Evolutionary conservation across 495 filamentous ascomycete genomes (phyloP).

Genomic region (Aspergillus hancockii): DNA sequence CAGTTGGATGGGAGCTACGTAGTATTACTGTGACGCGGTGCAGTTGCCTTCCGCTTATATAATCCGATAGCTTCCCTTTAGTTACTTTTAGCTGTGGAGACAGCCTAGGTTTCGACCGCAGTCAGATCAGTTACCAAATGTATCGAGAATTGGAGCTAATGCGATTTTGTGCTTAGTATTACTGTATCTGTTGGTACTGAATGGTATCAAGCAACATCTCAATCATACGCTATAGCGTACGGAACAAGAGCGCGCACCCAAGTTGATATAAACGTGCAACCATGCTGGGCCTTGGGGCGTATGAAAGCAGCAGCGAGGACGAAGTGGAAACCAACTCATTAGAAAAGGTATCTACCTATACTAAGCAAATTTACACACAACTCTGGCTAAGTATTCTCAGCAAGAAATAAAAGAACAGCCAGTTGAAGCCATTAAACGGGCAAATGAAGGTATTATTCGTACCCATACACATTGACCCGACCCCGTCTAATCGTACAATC

Average conservation of each 20-base stretch:
- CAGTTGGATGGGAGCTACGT: constrained; percentile 13
- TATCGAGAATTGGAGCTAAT: background rate
- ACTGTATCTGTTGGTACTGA: background rate
- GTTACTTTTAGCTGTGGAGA: too few relatives aligned
- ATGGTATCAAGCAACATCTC: background rate
- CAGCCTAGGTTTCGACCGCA: too few relatives aligned
- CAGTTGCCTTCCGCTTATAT: constrained; percentile 47
- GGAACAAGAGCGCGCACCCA: background rate
- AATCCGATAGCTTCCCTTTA: constrained; percentile 22
- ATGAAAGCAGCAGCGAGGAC: constrained; percentile 80
- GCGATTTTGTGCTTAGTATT: background rate
- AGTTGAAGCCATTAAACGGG: background rate
- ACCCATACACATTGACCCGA: background rate
- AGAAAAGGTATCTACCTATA: constrained; percentile 21
- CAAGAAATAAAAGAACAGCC: background rate
- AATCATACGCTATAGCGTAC: background rate
- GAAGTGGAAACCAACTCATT: constrained; percentile 40
- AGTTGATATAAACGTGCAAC: background rate
- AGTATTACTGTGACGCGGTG: constrained; percentile 40
- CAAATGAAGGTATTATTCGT: background rate
- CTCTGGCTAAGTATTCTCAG: background rate
- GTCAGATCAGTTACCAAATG: too few relatives aligned
- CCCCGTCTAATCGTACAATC: background rate
- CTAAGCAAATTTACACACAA: background rate
- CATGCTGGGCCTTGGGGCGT: constrained; percentile 70